Percentiles rank a stretch among this genome's conserved stretches.
Conservation (phyloP, 129 eudicot genomes). For the Flaveria bidentis region DNA sequence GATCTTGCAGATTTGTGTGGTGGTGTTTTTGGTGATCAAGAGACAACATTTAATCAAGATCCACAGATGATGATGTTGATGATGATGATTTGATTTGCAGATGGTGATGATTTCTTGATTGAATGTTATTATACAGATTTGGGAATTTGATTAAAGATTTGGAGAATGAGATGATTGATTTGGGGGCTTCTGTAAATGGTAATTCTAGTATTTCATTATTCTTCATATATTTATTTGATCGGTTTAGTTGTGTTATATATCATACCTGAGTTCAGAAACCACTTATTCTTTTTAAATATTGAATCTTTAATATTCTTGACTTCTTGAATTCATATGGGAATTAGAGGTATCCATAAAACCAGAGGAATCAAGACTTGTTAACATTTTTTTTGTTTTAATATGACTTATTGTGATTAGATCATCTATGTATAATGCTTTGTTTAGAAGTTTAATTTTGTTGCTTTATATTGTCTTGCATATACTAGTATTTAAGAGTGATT, state of each 20-base stretch:
- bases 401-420: no score
- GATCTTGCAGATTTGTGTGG: slow-evolving; percentile 41
- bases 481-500: not conserved
- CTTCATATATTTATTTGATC: slow-evolving; percentile 24
- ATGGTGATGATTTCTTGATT: slow-evolving; percentile 2
- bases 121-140: not conserved
- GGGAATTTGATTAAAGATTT: slow-evolving; percentile 8
- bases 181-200: slow-evolving; percentile 29
- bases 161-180: not conserved
- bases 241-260: slow-evolving; percentile 5
- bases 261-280: not conserved
- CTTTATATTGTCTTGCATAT: not conserved
- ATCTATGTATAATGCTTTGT: not conserved
- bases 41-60: slow-evolving; percentile 30
- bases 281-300: not conserved
- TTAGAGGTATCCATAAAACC: not conserved
- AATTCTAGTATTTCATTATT: slow-evolving; percentile 16
- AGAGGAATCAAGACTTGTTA: no score
- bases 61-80: slow-evolving; percentile 3
- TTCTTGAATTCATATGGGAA: not conserved
- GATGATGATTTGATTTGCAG: not conserved
- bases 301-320: not conserved
- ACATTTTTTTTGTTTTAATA: no score
- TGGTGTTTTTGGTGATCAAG: slow-evolving; percentile 30
- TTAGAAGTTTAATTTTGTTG: not conserved